Percentiles rank a stretch among this genome's conserved stretches.
Conservation (phyloP, 306 rosid species). For the Astragalus glycyphyllos region DNA sequence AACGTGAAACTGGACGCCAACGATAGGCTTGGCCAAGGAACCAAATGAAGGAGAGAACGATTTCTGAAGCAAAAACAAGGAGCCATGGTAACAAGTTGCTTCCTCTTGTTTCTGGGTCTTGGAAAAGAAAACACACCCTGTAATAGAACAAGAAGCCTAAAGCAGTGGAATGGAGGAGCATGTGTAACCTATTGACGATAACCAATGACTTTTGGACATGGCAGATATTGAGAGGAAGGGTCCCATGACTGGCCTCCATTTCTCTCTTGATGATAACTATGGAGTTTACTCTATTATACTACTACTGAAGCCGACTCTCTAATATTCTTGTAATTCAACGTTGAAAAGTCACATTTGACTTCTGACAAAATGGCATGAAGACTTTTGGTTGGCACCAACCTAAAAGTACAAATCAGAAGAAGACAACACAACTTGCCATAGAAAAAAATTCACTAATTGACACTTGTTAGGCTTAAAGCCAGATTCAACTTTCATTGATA, state of each 20-base stretch:
- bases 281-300: neutral
- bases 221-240: constrained; percentile 51
- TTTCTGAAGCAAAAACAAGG: constrained; percentile 62
- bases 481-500: neutral
- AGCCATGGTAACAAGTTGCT: constrained; percentile 54
- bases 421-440: neutral
- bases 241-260: constrained; percentile 46
- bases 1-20: constrained; percentile 59
- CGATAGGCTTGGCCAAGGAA: constrained; percentile 58
- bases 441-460: neutral
- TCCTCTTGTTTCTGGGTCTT: constrained; percentile 32
- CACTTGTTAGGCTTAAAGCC: neutral
- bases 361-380: neutral
- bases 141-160: constrained; percentile 56
- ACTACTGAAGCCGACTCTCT: neutral
- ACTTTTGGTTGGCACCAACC: neutral
- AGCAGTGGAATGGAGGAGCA: constrained; percentile 57
- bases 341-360: constrained; percentile 18
- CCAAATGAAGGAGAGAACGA: constrained; percentile 72
- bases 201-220: constrained; percentile 50
- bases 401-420: neutral
- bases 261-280: constrained; percentile 1
- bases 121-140: constrained; percentile 52
- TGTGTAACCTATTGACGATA: constrained; percentile 58
- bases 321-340: constrained; percentile 1